phyloP scores from a whole-genome alignment of 2,329 filamentous ascomycete species.

The Aspergillus brasiliensis region DNA sequence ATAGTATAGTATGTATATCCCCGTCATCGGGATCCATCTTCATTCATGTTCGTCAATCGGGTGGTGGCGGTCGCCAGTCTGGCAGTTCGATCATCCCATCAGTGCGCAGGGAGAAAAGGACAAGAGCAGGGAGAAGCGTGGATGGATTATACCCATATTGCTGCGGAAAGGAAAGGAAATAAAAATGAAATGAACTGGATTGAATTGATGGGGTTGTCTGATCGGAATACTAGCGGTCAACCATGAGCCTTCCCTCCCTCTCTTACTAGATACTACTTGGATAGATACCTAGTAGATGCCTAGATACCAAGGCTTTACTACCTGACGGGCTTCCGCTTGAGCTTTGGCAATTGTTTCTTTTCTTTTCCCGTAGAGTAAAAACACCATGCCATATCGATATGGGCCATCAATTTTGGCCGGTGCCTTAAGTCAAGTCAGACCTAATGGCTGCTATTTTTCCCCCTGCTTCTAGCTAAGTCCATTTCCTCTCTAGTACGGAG shows the following conservation, averaged over 20 bases:
- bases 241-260: not conserved
- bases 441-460: not conserved
- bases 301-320: not conserved
- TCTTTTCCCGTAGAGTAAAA: no score
- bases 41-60: not conserved
- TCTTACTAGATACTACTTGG: no score
- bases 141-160: not conserved
- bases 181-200: no score
- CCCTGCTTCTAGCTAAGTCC: not conserved
- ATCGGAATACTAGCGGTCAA: constrained; percentile 6
- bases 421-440: not conserved
- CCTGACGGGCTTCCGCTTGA: no score
- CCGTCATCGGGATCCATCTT: not conserved
- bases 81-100: constrained; percentile 1
- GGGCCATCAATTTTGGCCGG: not conserved
- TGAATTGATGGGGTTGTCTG: not conserved
- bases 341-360: no score
- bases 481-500: not conserved
- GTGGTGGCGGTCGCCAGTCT: not conserved
- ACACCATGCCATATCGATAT: no score
- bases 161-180: no score
- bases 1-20: no score
- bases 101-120: not conserved
- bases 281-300: not conserved
- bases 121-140: no score